Percentiles rank a stretch among this genome's conserved stretches.
phyloP scores from a whole-genome alignment of 1,139 yeast species.

The Debaryomyces fabryi region DNA sequence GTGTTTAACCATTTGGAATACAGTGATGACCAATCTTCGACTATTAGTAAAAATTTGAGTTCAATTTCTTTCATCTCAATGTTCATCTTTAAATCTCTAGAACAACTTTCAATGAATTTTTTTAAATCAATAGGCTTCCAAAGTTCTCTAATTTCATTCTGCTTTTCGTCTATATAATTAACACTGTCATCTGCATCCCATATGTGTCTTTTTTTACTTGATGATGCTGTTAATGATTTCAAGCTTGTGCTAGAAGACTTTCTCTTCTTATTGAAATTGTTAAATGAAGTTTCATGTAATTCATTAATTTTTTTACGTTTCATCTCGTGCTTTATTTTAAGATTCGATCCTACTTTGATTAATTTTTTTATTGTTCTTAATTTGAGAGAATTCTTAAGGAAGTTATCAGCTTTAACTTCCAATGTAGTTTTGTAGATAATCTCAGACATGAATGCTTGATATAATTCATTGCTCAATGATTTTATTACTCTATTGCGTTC shows the following conservation, averaged over 20 bases:
- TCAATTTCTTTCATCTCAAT: constrained; percentile 23
- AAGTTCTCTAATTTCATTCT: constrained; percentile 36
- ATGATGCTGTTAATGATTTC: constrained; percentile 14
- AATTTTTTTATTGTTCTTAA: constrained; percentile 27
- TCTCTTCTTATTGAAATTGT: constrained; percentile 25
- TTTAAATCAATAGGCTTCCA: constrained; percentile 45
- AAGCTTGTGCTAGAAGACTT: constrained; percentile 20
- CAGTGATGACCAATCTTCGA: constrained; percentile 45
- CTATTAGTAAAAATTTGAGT: constrained; percentile 41
- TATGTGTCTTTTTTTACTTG: constrained; percentile 18
- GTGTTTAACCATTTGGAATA: constrained; percentile 51
- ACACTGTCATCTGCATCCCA: constrained; percentile 16
- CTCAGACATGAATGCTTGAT: constrained; percentile 62
- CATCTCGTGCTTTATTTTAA: constrained; percentile 25
- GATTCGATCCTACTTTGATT: constrained; percentile 25
- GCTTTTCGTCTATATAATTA: constrained; percentile 27
- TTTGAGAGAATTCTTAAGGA: constrained; percentile 28
- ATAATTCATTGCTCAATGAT: constrained; percentile 51
- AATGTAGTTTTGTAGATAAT: constrained; percentile 44
- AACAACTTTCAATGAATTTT: constrained; percentile 25
- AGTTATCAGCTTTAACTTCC: constrained; percentile 44
- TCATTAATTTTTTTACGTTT: constrained; percentile 41
- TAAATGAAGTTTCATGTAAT: constrained; percentile 42
- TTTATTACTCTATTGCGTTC: constrained; percentile 37
- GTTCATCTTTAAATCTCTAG: constrained; percentile 24